Conservation (phyloP, 2,329 filamentous ascomycete genomes). For the Talaromyces amestolkiae region DNA sequence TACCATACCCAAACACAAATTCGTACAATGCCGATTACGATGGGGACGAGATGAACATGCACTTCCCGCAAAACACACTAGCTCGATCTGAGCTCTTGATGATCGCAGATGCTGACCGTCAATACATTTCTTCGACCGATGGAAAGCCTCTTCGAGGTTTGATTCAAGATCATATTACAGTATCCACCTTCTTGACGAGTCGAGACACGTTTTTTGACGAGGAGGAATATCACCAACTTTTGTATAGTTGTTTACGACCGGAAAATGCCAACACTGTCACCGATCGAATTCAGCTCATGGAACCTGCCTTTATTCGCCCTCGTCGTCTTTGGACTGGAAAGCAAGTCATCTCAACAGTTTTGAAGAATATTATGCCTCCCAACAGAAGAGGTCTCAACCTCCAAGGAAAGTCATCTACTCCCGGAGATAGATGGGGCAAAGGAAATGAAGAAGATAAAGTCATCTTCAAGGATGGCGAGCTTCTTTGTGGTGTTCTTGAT, state of each 20-base stretch:
- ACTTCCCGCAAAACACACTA: slow-evolving; percentile 96
- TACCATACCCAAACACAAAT: slow-evolving; percentile 99
- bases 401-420: slow-evolving; percentile 73
- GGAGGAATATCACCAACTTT: slow-evolving; percentile 86
- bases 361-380: slow-evolving; percentile 84
- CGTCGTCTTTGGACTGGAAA: slow-evolving; percentile 88
- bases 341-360: slow-evolving; percentile 86
- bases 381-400: slow-evolving; percentile 76
- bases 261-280: slow-evolving; percentile 85
- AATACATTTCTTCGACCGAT: slow-evolving; percentile 90
- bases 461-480: slow-evolving; percentile 79
- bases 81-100: slow-evolving; percentile 89
- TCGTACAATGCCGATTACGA: slow-evolving; percentile 99
- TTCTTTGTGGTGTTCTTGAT: slow-evolving; percentile 87
- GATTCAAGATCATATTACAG: slow-evolving; percentile 97
- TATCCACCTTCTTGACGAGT: slow-evolving; percentile 85
- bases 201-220: slow-evolving; percentile 87
- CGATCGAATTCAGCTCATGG: slow-evolving; percentile 75
- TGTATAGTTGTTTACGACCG: slow-evolving; percentile 85
- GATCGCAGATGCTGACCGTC: slow-evolving; percentile 93
- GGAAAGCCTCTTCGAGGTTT: slow-evolving; percentile 92
- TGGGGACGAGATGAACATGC: slow-evolving; percentile 99
- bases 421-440: slow-evolving; percentile 73
- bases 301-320: slow-evolving; percentile 80
- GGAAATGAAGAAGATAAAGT: slow-evolving; percentile 73